Percentiles rank a stretch among this genome's conserved stretches.
Evolutionary conservation across 805 yeast species (phyloP).

Genomic region (Candida fluviatilis): DNA sequence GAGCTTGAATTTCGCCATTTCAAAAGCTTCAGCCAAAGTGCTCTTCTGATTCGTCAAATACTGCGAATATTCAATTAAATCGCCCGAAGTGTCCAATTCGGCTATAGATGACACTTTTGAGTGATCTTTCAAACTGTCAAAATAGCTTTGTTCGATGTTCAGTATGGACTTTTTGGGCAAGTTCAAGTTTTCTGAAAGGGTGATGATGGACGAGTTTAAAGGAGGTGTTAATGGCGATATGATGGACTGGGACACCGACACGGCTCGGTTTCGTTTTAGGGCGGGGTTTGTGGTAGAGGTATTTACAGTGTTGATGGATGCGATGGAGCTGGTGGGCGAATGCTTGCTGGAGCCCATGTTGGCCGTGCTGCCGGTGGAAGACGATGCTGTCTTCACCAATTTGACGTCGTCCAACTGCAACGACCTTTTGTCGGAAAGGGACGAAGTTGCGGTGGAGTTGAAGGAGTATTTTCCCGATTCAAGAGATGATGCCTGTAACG

Average conservation of each 20-base stretch:
- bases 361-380: background rate
- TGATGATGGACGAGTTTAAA: constrained; percentile 34
- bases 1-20: constrained; percentile 27
- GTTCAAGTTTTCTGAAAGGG: constrained; percentile 33
- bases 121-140: constrained; percentile 16
- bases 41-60: constrained; percentile 32
- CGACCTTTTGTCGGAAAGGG: constrained; percentile 1
- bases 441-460: constrained; percentile 6
- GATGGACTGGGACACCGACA: constrained; percentile 8
- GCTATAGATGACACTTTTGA: constrained; percentile 14
- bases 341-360: constrained; percentile 6
- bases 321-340: constrained; percentile 10
- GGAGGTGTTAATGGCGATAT: constrained; percentile 32
- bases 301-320: constrained; percentile 1
- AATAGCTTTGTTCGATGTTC: constrained; percentile 32
- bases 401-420: background rate
- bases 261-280: constrained; percentile 5
- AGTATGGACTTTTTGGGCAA: constrained; percentile 22
- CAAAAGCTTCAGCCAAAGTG: constrained; percentile 30
- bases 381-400: background rate
- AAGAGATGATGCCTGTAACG: constrained; percentile 2
- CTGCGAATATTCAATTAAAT: constrained; percentile 23
- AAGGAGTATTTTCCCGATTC: background rate
- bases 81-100: constrained; percentile 20
- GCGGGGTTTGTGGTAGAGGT: constrained; percentile 1